Percentiles rank a stretch among this genome's conserved stretches.
phyloP scores from a whole-genome alignment of 169 alveolate species.

The Ichthyophthirius multifiliis region DNA sequence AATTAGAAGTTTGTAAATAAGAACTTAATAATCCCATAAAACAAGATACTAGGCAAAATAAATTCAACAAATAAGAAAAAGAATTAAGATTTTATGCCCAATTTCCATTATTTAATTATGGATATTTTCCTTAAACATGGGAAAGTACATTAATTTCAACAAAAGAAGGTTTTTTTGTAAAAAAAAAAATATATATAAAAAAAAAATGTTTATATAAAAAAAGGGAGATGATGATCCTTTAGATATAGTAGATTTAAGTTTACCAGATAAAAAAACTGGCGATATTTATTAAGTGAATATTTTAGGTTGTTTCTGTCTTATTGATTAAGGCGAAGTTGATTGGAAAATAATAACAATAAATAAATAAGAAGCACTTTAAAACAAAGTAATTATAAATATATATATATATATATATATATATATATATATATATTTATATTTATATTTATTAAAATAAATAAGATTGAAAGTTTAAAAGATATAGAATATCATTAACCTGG shows the following conservation, averaged over 20 bases:
- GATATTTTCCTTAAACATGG: conserved; percentile 81
- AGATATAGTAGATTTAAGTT: conserved; percentile 66
- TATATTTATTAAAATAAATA: neutral
- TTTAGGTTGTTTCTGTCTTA: conserved; percentile 71
- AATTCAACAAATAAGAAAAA: conserved; percentile 42
- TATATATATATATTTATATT: neutral
- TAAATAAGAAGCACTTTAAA: conserved; percentile 44
- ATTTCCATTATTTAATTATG: conserved; percentile 71
- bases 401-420: neutral
- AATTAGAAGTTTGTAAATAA: conserved; percentile 58
- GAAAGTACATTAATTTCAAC: conserved; percentile 43
- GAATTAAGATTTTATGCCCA: conserved; percentile 63
- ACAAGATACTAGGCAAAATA: conserved; percentile 57
- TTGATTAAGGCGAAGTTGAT: conserved; percentile 78
- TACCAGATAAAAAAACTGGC: conserved; percentile 27
- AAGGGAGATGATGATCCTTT: conserved; percentile 82
- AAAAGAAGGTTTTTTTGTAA: conserved; percentile 16
- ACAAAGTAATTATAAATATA: too few relatives aligned
- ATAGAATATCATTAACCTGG: conserved; percentile 35
- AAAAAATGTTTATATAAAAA: neutral
- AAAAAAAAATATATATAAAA: neutral
- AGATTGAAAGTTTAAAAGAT: conserved; percentile 34
- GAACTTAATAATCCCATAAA: conserved; percentile 61
- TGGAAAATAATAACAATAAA: conserved; percentile 69
- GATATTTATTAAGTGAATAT: conserved; percentile 44